Conservation (phyloP, 2,329 filamentous ascomycete species). For the Lithohypha guttulata region DNA sequence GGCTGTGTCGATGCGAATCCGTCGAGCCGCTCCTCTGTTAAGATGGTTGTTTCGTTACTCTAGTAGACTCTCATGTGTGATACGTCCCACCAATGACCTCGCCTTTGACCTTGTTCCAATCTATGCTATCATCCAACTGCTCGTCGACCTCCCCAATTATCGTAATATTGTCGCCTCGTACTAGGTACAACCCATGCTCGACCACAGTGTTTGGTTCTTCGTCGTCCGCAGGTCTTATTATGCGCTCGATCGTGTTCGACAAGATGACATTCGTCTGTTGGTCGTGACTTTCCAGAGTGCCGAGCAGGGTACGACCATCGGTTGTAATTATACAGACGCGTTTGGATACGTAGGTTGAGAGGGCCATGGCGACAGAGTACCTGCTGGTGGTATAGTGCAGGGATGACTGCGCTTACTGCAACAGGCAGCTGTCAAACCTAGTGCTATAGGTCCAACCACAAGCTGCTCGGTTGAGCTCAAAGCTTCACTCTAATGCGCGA, state of each 20-base stretch:
- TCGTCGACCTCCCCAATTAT: slow-evolving; percentile 84
- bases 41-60: no score
- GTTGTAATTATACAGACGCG: slow-evolving; percentile 51
- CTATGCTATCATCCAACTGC: slow-evolving; percentile 74
- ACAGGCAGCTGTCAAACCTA: no score
- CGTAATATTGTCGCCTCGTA: slow-evolving; percentile 89
- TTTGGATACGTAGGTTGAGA: slow-evolving; percentile 1
- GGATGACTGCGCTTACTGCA: no score
- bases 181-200: slow-evolving; percentile 77
- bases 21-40: no score
- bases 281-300: slow-evolving; percentile 75
- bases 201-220: slow-evolving; percentile 69
- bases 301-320: slow-evolving; percentile 77
- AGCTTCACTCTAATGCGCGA: no score
- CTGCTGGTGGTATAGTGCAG: no score
- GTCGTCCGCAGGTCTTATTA: slow-evolving; percentile 79
- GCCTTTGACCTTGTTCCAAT: slow-evolving; percentile 68
- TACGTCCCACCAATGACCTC: slow-evolving; percentile 22
- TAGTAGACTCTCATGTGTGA: slow-evolving; percentile 21
- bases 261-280: slow-evolving; percentile 89
- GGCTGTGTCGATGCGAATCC: no score
- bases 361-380: not conserved
- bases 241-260: slow-evolving; percentile 70
- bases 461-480: no score
- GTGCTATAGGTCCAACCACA: no score